Evolutionary conservation across 257 asterid genomes (phyloP), one percentile per base, ranked within the genome.

Genomic region (Ajuga chamaepitys): DNA sequence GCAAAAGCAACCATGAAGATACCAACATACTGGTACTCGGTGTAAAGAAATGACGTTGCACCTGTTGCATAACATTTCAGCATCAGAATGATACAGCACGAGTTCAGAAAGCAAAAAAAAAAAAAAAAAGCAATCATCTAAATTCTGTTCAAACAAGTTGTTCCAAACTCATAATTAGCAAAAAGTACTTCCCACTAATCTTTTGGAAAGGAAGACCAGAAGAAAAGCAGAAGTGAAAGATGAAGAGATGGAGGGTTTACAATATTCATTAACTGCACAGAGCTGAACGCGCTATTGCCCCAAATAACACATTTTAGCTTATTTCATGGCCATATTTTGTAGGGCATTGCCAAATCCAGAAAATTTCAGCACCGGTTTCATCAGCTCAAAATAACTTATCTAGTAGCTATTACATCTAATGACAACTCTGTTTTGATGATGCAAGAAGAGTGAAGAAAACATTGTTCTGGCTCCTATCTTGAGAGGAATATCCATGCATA

Each of bases 41-140:
- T 83, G 57, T 72, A 67, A 30, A 77, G 80, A 67, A 83, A 83
- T 13, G 88, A 83, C 67, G 88, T 83, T 66, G 88, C 73, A 58
- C 86, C 83, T 81, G 76, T 59, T 14, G 65, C 12, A 41, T 14
- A 53, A 75, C 35, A 47, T 21, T 40, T 25, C 62, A 18, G 54
- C 11, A 32, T 61, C 47, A 63, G 52, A 68, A 53, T 45, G 40
- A 61, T 58, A 8, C 55, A 51, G 58, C 18, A 20, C 14, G 47
- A 20, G 41, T 60, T 17, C 37, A 21, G 38, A 7, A n/a, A n/a
- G n/a, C n/a, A n/a, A n/a, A n/a, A n/a, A n/a, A n/a, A n/a, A n/a
- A n/a, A n/a, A 20, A 53, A 13, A 16, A 56, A 68, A 7, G 28
- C 17, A 37, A 2, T 55, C 42, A 16, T 41, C 58, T 14, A 62